Base-by-base conservation (phyloP, 495 filamentous ascomycete species). In the Margaritispora aquatica region DNA sequence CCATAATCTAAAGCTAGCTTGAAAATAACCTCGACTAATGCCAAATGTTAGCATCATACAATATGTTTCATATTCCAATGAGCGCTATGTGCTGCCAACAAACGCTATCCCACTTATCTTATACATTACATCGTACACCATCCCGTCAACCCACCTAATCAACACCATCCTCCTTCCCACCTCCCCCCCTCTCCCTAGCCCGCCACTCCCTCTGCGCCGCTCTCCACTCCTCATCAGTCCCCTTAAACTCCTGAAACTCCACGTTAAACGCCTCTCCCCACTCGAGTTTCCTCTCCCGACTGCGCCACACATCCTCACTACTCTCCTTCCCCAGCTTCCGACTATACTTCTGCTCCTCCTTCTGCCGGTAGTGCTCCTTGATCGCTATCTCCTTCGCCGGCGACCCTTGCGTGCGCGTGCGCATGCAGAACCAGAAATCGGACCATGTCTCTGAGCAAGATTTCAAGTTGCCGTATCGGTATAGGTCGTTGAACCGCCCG, bases 351-450 rank as follows among this genome's bases (percentile, higher is more conserved):
- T 74, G 78, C 63, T 74, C 78, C 53, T 84, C 84, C 73, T 88
- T 89, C 72, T 85, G 79, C 57, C 78, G 77, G 71, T 95, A 91
- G 70, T 87, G 82, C 41, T 83, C 86, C 59, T 77, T 73, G 52
- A 98, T 81, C 60, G 52, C 79, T 55, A 74, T 77, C 62, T 76
- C 79, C 62, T 77, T 77, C 63, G 77, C 62, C 31, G 78, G 70
- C 1, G 78, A 74, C 3, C 71, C 44, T 69, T 79, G 71, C 44
- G 69, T 63, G 73, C 82, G 81, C n/a, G 84, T 85, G 57, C 88
- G 85, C 90, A 98, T 96, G 77, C 94, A 98, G 73, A 96, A 88
- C 84, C 93, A 90, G 75, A 94, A 97, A 70, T 93, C 87, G 63
- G 84, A 78, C 89, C 91, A 96, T 47, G 88, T 85, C 63, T 93